A percentile compares a stretch with the other conserved stretches of the same genome.
These are phyloP conservation scores for Leishmania lainsoni DNA, from an alignment of 208 protist genomes.

Conservation along the genomic window DNA sequence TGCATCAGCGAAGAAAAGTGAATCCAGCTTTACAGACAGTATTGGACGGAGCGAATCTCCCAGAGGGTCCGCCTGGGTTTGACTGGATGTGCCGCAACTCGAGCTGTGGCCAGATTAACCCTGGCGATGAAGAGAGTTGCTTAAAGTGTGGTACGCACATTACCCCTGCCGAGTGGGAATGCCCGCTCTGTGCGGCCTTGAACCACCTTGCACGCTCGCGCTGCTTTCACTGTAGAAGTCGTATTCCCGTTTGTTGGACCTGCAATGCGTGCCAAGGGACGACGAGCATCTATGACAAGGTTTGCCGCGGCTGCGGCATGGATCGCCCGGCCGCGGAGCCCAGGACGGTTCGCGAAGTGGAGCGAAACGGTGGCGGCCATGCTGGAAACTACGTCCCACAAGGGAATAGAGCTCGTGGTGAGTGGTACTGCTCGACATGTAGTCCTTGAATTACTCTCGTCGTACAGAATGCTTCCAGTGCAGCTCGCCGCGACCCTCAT, in stretches of 20 bases:
- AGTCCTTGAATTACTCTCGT: conserved; percentile 75
- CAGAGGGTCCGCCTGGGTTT: conserved; percentile 69
- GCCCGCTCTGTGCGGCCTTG: conserved; percentile 71
- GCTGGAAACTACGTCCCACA: conserved; percentile 8
- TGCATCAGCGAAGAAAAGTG: conserved; percentile 4
- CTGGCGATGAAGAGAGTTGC: conserved; percentile 80
- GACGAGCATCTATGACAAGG: conserved; percentile 83
- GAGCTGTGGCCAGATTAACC: conserved; percentile 68
- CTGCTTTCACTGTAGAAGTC: conserved; percentile 74
- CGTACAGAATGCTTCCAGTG: conserved; percentile 80
- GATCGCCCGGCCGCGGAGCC: conserved; percentile 54
- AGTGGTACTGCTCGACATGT: conserved; percentile 81
- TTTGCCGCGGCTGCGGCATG: conserved; percentile 58
- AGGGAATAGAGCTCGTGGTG: conserved; percentile 20
- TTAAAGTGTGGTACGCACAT: conserved; percentile 64
- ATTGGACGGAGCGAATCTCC: conserved; percentile 9
- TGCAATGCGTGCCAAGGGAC: conserved; percentile 52
- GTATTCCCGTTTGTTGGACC: conserved; percentile 78
- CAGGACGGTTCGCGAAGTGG: conserved; percentile 39
- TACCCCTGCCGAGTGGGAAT: conserved; percentile 77
- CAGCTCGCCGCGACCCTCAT: conserved; percentile 20
- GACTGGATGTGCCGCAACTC: conserved; percentile 87
- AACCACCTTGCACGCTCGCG: conserved; percentile 76
- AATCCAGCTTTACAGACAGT: neutral
- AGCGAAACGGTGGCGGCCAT: neutral